These are phyloP conservation scores for Linaria vulgaris DNA, from an alignment of 257 asterid genomes.

Conservation along the genomic window DNA sequence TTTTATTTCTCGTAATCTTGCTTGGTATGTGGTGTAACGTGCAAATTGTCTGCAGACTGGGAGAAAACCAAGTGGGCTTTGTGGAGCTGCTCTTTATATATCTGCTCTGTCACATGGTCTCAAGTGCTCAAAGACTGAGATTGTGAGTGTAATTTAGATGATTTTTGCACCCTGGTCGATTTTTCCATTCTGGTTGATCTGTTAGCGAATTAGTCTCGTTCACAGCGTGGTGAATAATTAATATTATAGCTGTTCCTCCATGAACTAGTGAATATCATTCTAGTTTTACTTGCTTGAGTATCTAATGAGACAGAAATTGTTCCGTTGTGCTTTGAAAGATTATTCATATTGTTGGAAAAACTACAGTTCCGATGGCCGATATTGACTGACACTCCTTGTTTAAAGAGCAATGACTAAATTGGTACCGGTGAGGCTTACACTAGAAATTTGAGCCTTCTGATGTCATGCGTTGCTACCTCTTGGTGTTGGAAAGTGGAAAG, in stretches of 20 bases:
- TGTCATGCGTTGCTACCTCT: neutral
- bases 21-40: slow-evolving; percentile 19
- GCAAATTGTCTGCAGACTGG: slow-evolving; percentile 66
- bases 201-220: slow-evolving; percentile 9
- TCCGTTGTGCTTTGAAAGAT: neutral
- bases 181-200: too few species aligned
- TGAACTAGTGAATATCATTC: slow-evolving; percentile 13
- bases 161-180: too few species aligned
- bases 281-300: slow-evolving; percentile 13
- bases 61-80: slow-evolving; percentile 92
- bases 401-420: slow-evolving; percentile 1
- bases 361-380: too few species aligned
- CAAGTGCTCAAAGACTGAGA: slow-evolving; percentile 61
- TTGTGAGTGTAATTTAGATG: slow-evolving; percentile 63
- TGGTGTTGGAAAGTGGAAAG: slow-evolving; percentile 2
- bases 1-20: slow-evolving; percentile 10
- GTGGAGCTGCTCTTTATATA: slow-evolving; percentile 91
- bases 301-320: slow-evolving; percentile 10
- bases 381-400: slow-evolving; percentile 2
- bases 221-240: slow-evolving; percentile 7
- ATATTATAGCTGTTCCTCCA: neutral
- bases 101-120: slow-evolving; percentile 78
- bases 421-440: neutral
- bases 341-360: neutral
- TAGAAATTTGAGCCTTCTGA: slow-evolving; percentile 2